A percentile compares a stretch with the other conserved stretches of the same genome.
Evolutionary conservation across 2,329 filamentous ascomycete genomes (phyloP).

Genomic region (Aspergillus puulaauensis): DNA sequence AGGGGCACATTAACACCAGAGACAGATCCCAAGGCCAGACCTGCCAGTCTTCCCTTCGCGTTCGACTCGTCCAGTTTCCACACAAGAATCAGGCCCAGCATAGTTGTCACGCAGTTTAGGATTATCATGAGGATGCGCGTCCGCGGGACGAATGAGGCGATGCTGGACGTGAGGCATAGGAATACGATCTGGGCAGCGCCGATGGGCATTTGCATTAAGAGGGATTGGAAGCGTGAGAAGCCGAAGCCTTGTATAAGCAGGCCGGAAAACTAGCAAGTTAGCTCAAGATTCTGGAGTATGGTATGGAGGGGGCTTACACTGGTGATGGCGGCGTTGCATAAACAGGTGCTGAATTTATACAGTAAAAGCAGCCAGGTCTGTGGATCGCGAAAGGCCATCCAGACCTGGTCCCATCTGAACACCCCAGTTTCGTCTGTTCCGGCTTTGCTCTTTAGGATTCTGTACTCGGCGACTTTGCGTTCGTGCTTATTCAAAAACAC

Average conservation of each 20-base stretch:
- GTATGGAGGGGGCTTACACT: conserved; percentile 16
- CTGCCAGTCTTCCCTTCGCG: conserved; percentile 28
- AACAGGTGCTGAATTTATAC: conserved; percentile 32
- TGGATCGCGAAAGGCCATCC: conserved; percentile 29
- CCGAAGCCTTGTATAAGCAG: conserved; percentile 40
- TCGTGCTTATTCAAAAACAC: conserved; percentile 46
- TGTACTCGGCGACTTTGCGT: conserved; percentile 50
- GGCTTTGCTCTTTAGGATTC: conserved; percentile 52
- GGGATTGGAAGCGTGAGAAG: conserved; percentile 35
- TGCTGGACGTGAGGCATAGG: conserved; percentile 26
- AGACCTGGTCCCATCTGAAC: conserved; percentile 46
- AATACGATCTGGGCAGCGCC: conserved; percentile 36
- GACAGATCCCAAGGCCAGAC: conserved; percentile 30
- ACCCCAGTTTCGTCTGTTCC: conserved; percentile 53
- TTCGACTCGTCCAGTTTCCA: conserved; percentile 28
- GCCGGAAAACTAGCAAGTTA: conserved; percentile 27
- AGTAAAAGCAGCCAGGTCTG: conserved; percentile 35
- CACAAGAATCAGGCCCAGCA: conserved; percentile 35
- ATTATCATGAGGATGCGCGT: conserved; percentile 36
- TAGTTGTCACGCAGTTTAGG: conserved; percentile 25
- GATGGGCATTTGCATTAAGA: conserved; percentile 39
- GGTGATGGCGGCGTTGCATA: conserved; percentile 36
- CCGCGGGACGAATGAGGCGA: conserved; percentile 29
- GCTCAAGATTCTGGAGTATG: neutral
- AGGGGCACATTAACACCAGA: conserved; percentile 38